Conservation (phyloP, 805 yeast genomes). For the Sungouiozyma ichnusensis region DNA sequence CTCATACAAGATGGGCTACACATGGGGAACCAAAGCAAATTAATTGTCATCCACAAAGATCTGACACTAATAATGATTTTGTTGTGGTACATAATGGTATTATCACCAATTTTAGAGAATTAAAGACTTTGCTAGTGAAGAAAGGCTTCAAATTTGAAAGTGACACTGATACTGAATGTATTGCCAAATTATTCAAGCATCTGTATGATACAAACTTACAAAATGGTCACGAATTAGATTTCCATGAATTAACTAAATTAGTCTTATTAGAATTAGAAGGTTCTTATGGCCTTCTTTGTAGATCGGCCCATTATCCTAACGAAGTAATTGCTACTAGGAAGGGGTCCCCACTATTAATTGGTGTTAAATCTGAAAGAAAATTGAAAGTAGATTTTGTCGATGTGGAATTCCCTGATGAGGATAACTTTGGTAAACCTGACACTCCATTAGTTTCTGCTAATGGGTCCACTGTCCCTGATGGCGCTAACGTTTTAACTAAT, state of each 20-base stretch:
- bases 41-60: conserved; percentile 95
- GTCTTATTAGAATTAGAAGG: conserved; percentile 92
- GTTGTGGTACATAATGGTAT: conserved; percentile 96
- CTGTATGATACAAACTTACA: conserved; percentile 65
- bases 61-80: conserved; percentile 75
- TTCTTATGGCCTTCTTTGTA: conserved; percentile 91
- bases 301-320: conserved; percentile 85
- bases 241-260: conserved; percentile 84
- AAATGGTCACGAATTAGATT: conserved; percentile 73
- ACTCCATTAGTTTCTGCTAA: conserved; percentile 21
- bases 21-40: conserved; percentile 83
- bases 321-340: conserved; percentile 95
- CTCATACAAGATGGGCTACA: conserved; percentile 99
- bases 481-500: conserved; percentile 3
- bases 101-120: conserved; percentile 88
- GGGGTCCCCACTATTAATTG: conserved; percentile 94
- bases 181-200: conserved; percentile 90
- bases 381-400: conserved; percentile 97
- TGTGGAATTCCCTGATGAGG: conserved; percentile 83
- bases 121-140: conserved; percentile 66
- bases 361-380: conserved; percentile 92
- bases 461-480: conserved; percentile 4
- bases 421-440: conserved; percentile 29
- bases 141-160: conserved; percentile 80
- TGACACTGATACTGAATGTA: conserved; percentile 96